Evolutionary conservation across 1,284 basidiomycete genomes (phyloP).

Genomic region (Ganoderma lucidum): DNA sequence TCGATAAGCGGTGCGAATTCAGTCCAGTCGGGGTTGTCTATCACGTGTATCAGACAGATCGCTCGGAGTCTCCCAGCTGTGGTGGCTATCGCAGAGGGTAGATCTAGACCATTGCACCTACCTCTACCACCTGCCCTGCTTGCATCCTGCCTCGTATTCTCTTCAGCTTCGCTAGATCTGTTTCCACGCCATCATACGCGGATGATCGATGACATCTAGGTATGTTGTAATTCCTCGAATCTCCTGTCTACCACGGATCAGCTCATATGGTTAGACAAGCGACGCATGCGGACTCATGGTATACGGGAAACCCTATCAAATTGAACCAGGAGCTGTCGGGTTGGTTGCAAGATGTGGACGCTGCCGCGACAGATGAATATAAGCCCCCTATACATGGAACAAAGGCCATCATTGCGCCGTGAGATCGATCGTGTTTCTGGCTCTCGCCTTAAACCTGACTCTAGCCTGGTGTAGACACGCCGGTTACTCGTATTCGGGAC

Average conservation of each 20-base stretch:
- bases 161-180: not conserved
- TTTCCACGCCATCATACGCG: not conserved
- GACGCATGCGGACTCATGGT: conserved; percentile 94
- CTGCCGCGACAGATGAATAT: conserved; percentile 55
- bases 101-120: not conserved
- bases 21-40: not conserved
- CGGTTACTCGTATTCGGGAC: conserved; percentile 95
- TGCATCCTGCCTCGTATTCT: not conserved
- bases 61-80: conserved; percentile 1
- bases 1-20: not conserved
- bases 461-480: conserved; percentile 77
- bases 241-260: not conserved
- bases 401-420: conserved; percentile 98
- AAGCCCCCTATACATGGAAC: conserved; percentile 75
- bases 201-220: conserved; percentile 2
- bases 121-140: not conserved
- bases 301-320: conserved; percentile 65
- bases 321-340: conserved; percentile 68
- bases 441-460: conserved; percentile 14
- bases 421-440: conserved; percentile 40
- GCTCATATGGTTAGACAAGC: conserved; percentile 56
- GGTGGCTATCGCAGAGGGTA: not conserved
- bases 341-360: conserved; percentile 71
- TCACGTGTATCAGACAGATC: conserved; percentile 20
- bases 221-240: not conserved